A percentile compares a stretch with the other conserved stretches of the same genome.
phyloP scores from a whole-genome alignment of 805 yeast genomes.

The Alloascoidea africana region DNA sequence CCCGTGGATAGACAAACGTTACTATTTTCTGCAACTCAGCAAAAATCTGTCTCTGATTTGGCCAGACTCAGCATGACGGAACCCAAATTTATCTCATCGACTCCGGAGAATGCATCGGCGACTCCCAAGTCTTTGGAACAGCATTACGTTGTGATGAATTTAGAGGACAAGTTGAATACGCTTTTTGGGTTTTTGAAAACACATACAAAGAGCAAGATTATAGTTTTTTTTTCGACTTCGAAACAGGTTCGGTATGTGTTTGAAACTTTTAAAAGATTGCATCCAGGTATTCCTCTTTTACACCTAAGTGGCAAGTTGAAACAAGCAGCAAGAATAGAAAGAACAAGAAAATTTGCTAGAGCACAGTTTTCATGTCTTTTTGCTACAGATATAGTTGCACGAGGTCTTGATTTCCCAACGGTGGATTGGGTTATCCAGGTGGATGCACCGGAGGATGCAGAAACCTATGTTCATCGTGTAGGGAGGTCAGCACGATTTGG shows the following conservation, averaged over 20 bases:
- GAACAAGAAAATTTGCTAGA: conserved; percentile 60
- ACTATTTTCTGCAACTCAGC: conserved; percentile 79
- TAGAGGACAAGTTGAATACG: conserved; percentile 73
- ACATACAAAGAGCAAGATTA: conserved; percentile 64
- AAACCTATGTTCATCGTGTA: conserved; percentile 82
- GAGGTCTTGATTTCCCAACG: conserved; percentile 87
- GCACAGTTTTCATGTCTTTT: conserved; percentile 71
- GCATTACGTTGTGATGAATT: conserved; percentile 53
- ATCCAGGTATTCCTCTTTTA: conserved; percentile 77
- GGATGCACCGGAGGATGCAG: conserved; percentile 83
- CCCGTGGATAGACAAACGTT: conserved; percentile 76
- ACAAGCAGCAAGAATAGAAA: conserved; percentile 78
- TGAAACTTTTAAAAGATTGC: conserved; percentile 66
- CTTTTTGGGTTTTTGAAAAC: conserved; percentile 78
- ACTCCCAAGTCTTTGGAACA: conserved; percentile 84
- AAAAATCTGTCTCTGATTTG: conserved; percentile 66
- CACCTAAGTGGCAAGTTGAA: conserved; percentile 84
- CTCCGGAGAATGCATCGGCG: conserved; percentile 20
- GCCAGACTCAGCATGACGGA: conserved; percentile 62
- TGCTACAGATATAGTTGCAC: conserved; percentile 84
- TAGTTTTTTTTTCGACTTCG: conserved; percentile 76
- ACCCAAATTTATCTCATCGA: conserved; percentile 44
- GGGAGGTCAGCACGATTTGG: conserved; percentile 88
- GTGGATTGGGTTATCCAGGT: conserved; percentile 92
- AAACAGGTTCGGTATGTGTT: conserved; percentile 85